These are phyloP conservation scores for Colletotrichum graminicola DNA, from an alignment of 2,329 filamentous ascomycete species.

Conservation along the genomic window DNA sequence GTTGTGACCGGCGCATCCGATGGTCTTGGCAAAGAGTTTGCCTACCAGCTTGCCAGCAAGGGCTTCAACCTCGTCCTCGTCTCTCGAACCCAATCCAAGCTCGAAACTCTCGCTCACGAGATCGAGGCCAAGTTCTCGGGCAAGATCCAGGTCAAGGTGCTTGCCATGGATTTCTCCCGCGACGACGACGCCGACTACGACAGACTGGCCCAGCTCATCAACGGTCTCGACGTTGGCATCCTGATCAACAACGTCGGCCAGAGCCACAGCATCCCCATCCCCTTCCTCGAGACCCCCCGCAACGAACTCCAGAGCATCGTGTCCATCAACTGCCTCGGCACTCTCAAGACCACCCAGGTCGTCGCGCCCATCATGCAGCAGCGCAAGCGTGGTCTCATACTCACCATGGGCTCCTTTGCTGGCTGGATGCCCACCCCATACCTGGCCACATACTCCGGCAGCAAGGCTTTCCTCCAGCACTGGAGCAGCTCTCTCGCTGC, in stretches of 20 bases:
- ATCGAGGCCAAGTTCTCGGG: conserved; percentile 77
- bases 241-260: conserved; percentile 97
- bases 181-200: conserved; percentile 86
- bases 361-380: conserved; percentile 87
- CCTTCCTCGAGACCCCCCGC: conserved; percentile 83
- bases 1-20: conserved; percentile 96
- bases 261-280: conserved; percentile 91
- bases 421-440: conserved; percentile 93
- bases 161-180: conserved; percentile 92
- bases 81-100: conserved; percentile 94
- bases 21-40: conserved; percentile 96
- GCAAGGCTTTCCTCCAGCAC: conserved; percentile 97
- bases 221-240: conserved; percentile 84
- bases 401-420: conserved; percentile 98
- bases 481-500: conserved; percentile 90
- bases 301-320: conserved; percentile 91
- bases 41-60: conserved; percentile 87
- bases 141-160: conserved; percentile 77
- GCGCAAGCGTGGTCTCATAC: conserved; percentile 82
- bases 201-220: conserved; percentile 74
- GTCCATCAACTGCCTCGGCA: conserved; percentile 94
- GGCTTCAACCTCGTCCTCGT: conserved; percentile 96
- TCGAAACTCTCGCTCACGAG: conserved; percentile 80
- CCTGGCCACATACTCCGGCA: conserved; percentile 95
- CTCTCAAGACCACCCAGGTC: conserved; percentile 87